Base-by-base conservation (phyloP, 208 protist genomes). In the Leishmania guyanensis region DNA sequence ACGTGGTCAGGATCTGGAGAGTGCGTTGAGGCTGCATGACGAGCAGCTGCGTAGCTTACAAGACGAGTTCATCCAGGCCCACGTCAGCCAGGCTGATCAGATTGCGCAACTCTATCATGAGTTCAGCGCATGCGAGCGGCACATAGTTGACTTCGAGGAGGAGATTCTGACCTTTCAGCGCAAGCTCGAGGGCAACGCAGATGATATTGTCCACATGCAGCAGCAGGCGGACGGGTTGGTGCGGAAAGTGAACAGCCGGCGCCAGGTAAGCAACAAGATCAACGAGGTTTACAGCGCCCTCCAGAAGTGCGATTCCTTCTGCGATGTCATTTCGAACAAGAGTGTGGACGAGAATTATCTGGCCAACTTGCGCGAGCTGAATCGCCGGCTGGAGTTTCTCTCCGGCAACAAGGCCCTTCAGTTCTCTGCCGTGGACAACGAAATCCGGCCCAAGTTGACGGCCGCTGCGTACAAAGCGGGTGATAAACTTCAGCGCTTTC, bases 261-360 rank as follows among this genome's bases (percentile, higher is more conserved):
- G 88, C 16, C 90, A 91, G 79, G 91, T 94, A 29, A 96, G 92
- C 84, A 82, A 85, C 43, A 91, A 88, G 77, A 88, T 97, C 79
- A 95, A 91, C 76, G 92, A 93, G 78, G 92, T 97, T 46, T 97
- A 96, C 83, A 91, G 69, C 46, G 91, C 84, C 5, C 60, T 97
- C 73, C 88, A 95, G 80, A 92, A 96, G 87, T 97, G 94, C 78
- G 94, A 97, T 64, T 68, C 81, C 16, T 97, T 96, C 85, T 97
- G 94, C 75, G 84, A 90, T 43, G 88, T 90, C 65, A 94, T 97
- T 75, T 81, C 77, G 8, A 90, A 86, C 80, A 93, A 90, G n/a
- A 89, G 92, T 33, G 92, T 97, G 10, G 91, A 94, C 58, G 71
- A 82, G 16, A 81, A 77, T 46, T 97, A 95, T 77, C 77, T 97